Evolutionary conservation across 257 asterid species (phyloP), one percentile per base, ranked within the genome.

Genomic region (Agastache rugosa): DNA sequence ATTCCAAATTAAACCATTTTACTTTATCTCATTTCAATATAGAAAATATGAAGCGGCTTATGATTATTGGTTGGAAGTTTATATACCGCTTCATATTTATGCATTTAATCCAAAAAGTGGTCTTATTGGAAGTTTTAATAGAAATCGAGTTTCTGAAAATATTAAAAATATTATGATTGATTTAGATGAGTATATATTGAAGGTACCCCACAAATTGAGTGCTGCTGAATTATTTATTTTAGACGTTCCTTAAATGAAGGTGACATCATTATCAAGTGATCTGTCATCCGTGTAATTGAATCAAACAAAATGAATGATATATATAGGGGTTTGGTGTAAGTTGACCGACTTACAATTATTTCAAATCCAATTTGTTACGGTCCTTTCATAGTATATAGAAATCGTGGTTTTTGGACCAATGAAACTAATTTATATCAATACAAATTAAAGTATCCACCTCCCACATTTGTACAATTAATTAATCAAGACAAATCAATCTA

Each of bases 401-500:
- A 34, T 6, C 51, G 31, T 34, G 20, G 3, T 55, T 70, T 56
- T 22, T 25, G 75, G 75, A 56, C 75, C 75, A 69, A 20, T 20
- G 55, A 25, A 41, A 23, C 41, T 11, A 55, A 22, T 41, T 22
- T 39, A 22, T 3, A 20, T 4, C 31, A 17, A 15, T 25, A 44
- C 0, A 25, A 10, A 67, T 44, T 17, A 17, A 68, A 68, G 29
- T 16, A 29, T 10, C 56, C 73, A 50, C 73, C 20, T 27, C 29
- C 73, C 61, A 50, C 47, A 50, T 12, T 37, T 35, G 15, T 53
- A n/a, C n/a, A n/a, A n/a, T n/a, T n/a, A 51, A 31, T 31, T 34
- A 8, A 50, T 59, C 65, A 50, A 29, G 34, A 31, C 19, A 31
- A 34, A 11, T 17, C 29, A 45, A 45, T 45, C 7, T 11, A 12